Evolutionary conservation across 352 stramenopile genomes (phyloP).

Genomic region (Nothophytophthora sp.): DNA sequence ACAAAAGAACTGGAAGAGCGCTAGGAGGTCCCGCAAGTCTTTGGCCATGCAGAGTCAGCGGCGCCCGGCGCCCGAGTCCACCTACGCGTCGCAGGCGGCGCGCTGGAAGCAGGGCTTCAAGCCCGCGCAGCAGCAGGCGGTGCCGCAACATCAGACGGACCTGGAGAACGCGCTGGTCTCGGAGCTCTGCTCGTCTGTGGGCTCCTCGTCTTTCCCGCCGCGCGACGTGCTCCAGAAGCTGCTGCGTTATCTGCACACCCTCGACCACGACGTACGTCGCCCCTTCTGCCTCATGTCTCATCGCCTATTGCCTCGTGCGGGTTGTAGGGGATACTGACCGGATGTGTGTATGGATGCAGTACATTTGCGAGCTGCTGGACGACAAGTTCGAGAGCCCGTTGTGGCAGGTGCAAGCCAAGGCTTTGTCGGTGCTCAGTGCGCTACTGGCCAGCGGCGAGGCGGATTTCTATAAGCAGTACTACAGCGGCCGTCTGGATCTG

Average conservation of each 20-base stretch:
- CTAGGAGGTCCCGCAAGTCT: no score
- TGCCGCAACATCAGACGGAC: slow-evolving; percentile 39
- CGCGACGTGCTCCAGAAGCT: slow-evolving; percentile 81
- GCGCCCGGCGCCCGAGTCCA: slow-evolving; percentile 36
- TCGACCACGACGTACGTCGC: slow-evolving; percentile 63
- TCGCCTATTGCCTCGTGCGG: no score
- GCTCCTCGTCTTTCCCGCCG: slow-evolving; percentile 81
- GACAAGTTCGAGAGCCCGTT: slow-evolving; percentile 82
- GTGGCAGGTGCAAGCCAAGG: slow-evolving; percentile 85
- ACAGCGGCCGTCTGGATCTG: slow-evolving; percentile 44
- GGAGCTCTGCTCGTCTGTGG: slow-evolving; percentile 77
- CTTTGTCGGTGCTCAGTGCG: slow-evolving; percentile 71
- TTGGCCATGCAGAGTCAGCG: slow-evolving; percentile 36
- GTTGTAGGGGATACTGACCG: slow-evolving; percentile 2
- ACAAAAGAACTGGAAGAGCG: no score
- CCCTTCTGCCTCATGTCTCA: no score
- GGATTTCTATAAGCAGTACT: slow-evolving; percentile 74
- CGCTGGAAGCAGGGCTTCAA: slow-evolving; percentile 82
- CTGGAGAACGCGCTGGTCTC: slow-evolving; percentile 70
- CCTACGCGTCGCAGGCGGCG: slow-evolving; percentile 76
- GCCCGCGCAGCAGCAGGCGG: slow-evolving; percentile 4
- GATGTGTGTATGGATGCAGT: slow-evolving; percentile 31
- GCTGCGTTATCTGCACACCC: slow-evolving; percentile 62
- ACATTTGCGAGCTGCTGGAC: slow-evolving; percentile 83
- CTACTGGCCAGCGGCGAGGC: slow-evolving; percentile 58